A percentile compares a stretch with the other conserved stretches of the same genome.
Evolutionary conservation across 2,329 filamentous ascomycete species (phyloP).

Genomic region (Neopestalotiopsis rosae): DNA sequence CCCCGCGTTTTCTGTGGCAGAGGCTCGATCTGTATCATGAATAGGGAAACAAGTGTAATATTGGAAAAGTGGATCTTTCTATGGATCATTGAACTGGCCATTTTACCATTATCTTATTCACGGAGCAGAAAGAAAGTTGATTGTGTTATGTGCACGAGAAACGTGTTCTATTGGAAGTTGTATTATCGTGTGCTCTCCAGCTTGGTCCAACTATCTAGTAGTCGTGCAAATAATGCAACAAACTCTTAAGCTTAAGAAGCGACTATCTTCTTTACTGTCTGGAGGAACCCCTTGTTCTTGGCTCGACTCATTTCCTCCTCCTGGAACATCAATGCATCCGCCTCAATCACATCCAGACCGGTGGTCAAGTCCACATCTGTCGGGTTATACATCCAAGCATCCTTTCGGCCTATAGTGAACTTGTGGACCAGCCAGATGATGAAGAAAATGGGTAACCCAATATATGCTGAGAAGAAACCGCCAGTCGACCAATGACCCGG

Average conservation of each 20-base stretch:
- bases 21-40: no score
- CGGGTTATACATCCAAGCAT: not conserved
- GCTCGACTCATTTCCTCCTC: not conserved
- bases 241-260: no score
- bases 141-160: no score
- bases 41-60: no score
- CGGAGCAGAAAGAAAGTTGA: no score
- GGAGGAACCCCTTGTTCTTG: not conserved
- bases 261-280: not conserved
- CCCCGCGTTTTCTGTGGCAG: no score
- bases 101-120: no score
- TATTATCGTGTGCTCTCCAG: no score
- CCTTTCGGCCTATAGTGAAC: slow-evolving; percentile 35
- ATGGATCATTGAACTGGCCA: no score
- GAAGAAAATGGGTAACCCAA: slow-evolving; percentile 73
- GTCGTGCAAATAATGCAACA: not conserved
- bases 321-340: not conserved
- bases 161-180: no score
- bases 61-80: no score
- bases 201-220: no score
- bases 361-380: not conserved
- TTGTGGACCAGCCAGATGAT: slow-evolving; percentile 70
- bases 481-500: slow-evolving; percentile 51
- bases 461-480: slow-evolving; percentile 70
- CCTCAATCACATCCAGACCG: not conserved